phyloP scores from a whole-genome alignment of 2,329 filamentous ascomycete genomes.

The Ramichloridium luteum region DNA sequence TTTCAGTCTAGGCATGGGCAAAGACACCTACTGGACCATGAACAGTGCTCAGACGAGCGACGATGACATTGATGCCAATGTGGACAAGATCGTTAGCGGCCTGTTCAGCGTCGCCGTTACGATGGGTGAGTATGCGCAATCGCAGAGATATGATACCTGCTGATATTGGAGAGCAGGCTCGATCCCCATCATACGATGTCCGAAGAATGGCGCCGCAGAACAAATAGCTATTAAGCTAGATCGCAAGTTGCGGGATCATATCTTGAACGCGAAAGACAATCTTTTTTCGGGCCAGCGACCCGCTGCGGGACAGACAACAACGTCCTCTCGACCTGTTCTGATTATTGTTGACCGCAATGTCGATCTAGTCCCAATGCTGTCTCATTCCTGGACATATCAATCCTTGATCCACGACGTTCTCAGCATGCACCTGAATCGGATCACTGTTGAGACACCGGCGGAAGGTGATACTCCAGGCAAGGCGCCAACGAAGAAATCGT shows the following conservation, averaged over 20 bases:
- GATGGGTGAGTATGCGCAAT: conserved; percentile 57
- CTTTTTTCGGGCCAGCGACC: conserved; percentile 64
- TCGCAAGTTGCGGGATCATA: conserved; percentile 88
- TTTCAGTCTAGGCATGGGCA: conserved; percentile 86
- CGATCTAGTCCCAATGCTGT: conserved; percentile 95
- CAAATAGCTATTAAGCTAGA: conserved; percentile 91
- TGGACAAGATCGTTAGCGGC: conserved; percentile 87
- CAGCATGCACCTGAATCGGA: conserved; percentile 77
- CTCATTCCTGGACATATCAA: conserved; percentile 86
- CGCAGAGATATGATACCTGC: too few species aligned
- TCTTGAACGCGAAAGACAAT: conserved; percentile 95
- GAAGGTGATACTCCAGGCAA: conserved; percentile 67
- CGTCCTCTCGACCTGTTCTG: conserved; percentile 71
- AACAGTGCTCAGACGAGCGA: conserved; percentile 88
- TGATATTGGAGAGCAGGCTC: too few species aligned
- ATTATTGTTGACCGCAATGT: conserved; percentile 92
- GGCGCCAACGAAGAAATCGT: conserved; percentile 71
- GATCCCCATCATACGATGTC: conserved; percentile 90
- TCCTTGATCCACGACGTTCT: conserved; percentile 71
- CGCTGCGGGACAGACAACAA: conserved; percentile 48
- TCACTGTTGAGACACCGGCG: conserved; percentile 73
- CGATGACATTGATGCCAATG: conserved; percentile 71
- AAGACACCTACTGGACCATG: conserved; percentile 89
- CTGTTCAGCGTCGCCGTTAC: conserved; percentile 98
- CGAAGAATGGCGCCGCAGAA: conserved; percentile 84